Evolutionary conservation across 768 basidiomycete genomes (phyloP).

Genomic region (Xanthoconium stramineum): DNA sequence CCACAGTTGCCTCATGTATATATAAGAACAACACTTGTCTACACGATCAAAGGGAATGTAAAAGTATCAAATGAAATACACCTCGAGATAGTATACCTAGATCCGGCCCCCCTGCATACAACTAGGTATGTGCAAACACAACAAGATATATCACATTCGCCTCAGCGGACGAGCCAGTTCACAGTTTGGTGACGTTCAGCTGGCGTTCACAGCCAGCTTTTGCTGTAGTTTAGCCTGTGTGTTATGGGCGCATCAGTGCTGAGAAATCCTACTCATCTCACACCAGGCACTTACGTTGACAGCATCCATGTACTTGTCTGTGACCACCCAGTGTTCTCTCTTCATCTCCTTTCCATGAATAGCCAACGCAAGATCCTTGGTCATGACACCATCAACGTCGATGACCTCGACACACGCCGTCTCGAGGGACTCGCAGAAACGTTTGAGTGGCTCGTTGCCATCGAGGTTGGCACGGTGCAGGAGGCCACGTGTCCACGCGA

Average conservation of each 20-base stretch:
- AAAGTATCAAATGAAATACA: constrained; percentile 14
- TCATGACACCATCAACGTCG: constrained; percentile 89
- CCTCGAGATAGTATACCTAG: constrained; percentile 14
- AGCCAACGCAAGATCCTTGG: constrained; percentile 92
- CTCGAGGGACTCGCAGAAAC: constrained; percentile 82
- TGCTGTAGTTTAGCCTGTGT: constrained; percentile 42
- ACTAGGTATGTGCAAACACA: constrained; percentile 11
- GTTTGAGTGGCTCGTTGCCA: constrained; percentile 64
- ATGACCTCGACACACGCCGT: constrained; percentile 87
- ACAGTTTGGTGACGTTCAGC: constrained; percentile 21
- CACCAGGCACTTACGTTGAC: constrained; percentile 65
- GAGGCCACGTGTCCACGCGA: constrained; percentile 96
- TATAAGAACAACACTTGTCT: not conserved
- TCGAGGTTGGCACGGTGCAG: constrained; percentile 93
- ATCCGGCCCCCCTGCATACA: constrained; percentile 15
- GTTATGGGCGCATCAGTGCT: constrained; percentile 14
- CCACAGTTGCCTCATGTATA: constrained; percentile 6
- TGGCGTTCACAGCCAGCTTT: constrained; percentile 36
- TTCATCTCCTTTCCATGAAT: constrained; percentile 91
- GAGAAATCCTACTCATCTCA: not conserved
- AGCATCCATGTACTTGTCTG: constrained; percentile 89
- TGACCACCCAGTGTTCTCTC: constrained; percentile 96
- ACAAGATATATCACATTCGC: constrained; percentile 10
- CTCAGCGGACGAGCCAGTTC: not conserved
- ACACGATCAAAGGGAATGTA: not conserved